Evolutionary conservation across 108 stramenopile genomes (phyloP).

Genomic region (Poteriospumella lacustris): DNA sequence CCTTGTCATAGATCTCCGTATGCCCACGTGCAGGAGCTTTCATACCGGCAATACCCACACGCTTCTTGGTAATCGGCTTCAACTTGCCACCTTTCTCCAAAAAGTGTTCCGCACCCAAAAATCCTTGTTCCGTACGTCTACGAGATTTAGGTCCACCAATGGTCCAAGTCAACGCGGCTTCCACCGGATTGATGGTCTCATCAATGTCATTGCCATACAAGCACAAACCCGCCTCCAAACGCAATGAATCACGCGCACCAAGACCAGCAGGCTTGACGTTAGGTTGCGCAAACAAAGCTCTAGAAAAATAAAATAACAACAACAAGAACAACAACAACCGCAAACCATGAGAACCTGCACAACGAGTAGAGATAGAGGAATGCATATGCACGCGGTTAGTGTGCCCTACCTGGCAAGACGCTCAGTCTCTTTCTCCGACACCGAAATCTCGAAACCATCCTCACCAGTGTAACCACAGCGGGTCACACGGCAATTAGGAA

Average conservation of each 20-base stretch:
- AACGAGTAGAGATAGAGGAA: not conserved
- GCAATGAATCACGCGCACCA: conserved; percentile 93
- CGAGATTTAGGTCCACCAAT: conserved; percentile 79
- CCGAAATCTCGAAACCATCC: conserved; percentile 96
- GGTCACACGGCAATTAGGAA: conserved; percentile 79
- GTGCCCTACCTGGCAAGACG: not conserved
- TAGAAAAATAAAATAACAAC: too few relatives aligned
- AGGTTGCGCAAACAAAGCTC: conserved; percentile 40
- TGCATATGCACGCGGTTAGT: not conserved
- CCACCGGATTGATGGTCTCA: conserved; percentile 81
- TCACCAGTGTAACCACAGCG: conserved; percentile 99
- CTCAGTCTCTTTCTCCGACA: conserved; percentile 55
- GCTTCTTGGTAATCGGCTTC: conserved; percentile 64
- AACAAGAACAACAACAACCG: too few relatives aligned
- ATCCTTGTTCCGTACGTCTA: conserved; percentile 81
- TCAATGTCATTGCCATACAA: conserved; percentile 96
- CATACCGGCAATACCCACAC: conserved; percentile 92
- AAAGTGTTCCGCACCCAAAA: conserved; percentile 83
- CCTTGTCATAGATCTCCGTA: conserved; percentile 81
- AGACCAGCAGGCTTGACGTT: conserved; percentile 83
- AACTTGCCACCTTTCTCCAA: conserved; percentile 84
- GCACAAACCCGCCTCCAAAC: conserved; percentile 96
- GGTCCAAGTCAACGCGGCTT: conserved; percentile 86
- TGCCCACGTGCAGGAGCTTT: conserved; percentile 89
- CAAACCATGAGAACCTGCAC: not conserved